Conservation (phyloP, 164 flowering plant species). For the Vitis riparia region DNA sequence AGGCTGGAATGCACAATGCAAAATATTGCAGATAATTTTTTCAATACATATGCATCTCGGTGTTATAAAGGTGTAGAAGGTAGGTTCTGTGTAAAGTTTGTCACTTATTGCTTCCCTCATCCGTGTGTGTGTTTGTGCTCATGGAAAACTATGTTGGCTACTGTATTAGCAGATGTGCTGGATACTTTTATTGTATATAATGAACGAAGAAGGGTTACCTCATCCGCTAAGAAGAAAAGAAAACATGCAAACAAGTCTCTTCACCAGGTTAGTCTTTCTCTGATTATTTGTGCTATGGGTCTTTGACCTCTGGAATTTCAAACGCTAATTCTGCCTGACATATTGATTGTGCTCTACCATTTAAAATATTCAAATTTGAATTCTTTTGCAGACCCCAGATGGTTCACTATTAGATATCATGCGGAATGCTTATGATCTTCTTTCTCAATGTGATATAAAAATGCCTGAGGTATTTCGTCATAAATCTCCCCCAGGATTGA, state of each 20-base stretch:
- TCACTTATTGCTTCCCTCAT: background rate
- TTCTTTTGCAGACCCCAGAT: conserved; percentile 84
- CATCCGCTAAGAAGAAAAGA: conserved; percentile 92
- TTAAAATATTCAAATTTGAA: conserved; percentile 1
- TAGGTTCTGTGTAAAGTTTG: conserved; percentile 14
- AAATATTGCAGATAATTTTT: conserved; percentile 86
- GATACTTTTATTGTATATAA: conserved; percentile 90
- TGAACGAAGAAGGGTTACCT: conserved; percentile 91
- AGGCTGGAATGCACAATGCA: conserved; percentile 98
- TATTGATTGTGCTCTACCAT: background rate
- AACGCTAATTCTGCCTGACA: background rate
- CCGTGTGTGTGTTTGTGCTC: background rate
- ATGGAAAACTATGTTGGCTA: conserved; percentile 7
- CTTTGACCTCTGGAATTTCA: background rate
- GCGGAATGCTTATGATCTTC: conserved; percentile 89
- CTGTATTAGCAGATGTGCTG: conserved; percentile 50
- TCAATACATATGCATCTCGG: conserved; percentile 59
- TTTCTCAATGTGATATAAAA: conserved; percentile 61
- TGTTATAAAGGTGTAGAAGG: conserved; percentile 70
- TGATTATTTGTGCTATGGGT: background rate
- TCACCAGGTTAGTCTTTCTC: conserved; percentile 62
- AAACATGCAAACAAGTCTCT: conserved; percentile 55
- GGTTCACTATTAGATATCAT: conserved; percentile 85
- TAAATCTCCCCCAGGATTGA: background rate
- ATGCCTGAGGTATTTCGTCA: conserved; percentile 64